Evolutionary conservation across 148 eudicot genomes (phyloP), one percentile per base, ranked within the genome.

Genomic region (Vaccinium macrocarpon): DNA sequence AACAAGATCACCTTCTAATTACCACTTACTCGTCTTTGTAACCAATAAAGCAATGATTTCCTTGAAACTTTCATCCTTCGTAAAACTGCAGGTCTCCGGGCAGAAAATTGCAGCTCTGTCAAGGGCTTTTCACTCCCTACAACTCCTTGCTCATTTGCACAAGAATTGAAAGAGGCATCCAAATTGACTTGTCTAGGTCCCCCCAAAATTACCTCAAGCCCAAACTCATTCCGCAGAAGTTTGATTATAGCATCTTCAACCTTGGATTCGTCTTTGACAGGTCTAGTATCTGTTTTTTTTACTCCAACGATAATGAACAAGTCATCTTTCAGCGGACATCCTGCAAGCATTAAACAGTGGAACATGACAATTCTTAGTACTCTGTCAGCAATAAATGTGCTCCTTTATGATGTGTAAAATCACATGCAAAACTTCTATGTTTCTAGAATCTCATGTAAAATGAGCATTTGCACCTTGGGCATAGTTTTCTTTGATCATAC

Each of bases 401-500:
- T 76, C 7, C 55, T 68, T 68, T 13, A 48, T 25, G 16, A 78
- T 53, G 53, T 16, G 7, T 79, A 16, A 19, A 79, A 48, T 14
- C 49, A 14, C 29, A 2, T 10, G 13, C 18, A 27, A 55, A 79
- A 32, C 23, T 27, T 61, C 52, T 29, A 12, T 27, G 18, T 68
- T 66, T 66, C 10, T 9, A 46, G 38, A 55, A 56, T 59, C 78
- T 35, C 27, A 49, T 21, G 68, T 66, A 42, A 66, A 84, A 84
- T 18, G 74, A 51, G 46, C 11, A 64, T 68, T 64, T 79, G 74
- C 83, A 96, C 99, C 99, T 88, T 88, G 90, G 81, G 84, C 78
- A 84, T 91, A 79, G 85, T 91, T 94, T 87, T 96, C 98, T 90
- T 91, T 91, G 80, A 96, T 90, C 97, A 90, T 93, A 53, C 97